Evolutionary conservation across 192 early-diverging fungal species (phyloP).

Genomic region (Umbelopsis ramanniana): DNA sequence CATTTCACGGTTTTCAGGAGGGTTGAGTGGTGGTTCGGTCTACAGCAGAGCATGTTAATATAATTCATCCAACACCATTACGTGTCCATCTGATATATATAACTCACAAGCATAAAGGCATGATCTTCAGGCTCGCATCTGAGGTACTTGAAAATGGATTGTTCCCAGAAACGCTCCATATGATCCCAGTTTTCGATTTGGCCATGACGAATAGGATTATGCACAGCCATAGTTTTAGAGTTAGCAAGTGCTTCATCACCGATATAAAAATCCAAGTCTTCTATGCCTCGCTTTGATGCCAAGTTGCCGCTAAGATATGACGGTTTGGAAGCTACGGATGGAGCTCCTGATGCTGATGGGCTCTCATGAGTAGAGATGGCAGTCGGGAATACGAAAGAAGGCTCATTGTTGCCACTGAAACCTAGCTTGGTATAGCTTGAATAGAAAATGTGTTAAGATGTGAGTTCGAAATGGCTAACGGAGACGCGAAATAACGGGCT

Average conservation of each 20-base stretch:
- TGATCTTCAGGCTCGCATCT: conserved; percentile 99
- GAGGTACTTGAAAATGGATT: conserved; percentile 97
- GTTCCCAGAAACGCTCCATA: conserved; percentile 99
- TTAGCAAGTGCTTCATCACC: conserved; percentile 94
- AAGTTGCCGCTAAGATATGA: conserved; percentile 71
- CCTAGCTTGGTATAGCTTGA: conserved; percentile 95
- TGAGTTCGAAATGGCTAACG: background rate
- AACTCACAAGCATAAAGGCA: conserved; percentile 84
- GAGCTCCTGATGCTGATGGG: conserved; percentile 47
- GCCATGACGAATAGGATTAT: conserved; percentile 95
- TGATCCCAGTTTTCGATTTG: conserved; percentile 99
- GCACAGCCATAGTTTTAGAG: conserved; percentile 86
- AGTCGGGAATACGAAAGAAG: conserved; percentile 98
- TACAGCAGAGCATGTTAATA: conserved; percentile 32
- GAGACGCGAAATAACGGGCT: background rate
- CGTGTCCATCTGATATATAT: background rate
- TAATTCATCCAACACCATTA: background rate
- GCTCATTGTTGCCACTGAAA: conserved; percentile 94
- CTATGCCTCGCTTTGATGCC: conserved; percentile 94
- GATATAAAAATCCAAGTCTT: conserved; percentile 97
- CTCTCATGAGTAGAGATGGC: conserved; percentile 82
- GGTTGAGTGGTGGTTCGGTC: conserved; percentile 98
- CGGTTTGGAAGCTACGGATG: conserved; percentile 57
- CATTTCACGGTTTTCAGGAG: conserved; percentile 98
- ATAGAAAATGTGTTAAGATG: conserved; percentile 19